phyloP scores from a whole-genome alignment of 371 early-diverging fungal species.

The Mortierella sp. region DNA sequence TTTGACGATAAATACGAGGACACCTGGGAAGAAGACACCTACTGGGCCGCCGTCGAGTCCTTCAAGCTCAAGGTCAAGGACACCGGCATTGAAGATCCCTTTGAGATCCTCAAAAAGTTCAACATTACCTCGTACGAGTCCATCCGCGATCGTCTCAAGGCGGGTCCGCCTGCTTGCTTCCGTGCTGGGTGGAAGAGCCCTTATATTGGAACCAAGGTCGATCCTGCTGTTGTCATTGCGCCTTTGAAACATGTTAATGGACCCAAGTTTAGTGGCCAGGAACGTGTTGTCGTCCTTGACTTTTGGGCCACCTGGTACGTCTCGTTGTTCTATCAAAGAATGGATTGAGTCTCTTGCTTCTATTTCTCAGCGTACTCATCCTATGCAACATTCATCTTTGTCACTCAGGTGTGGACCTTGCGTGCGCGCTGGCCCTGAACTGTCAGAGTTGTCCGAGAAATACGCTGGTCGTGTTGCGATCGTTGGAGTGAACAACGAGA shows the following conservation, averaged over 20 bases:
- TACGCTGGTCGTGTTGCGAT: constrained; percentile 39
- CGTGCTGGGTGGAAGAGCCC: constrained; percentile 41
- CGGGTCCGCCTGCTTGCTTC: constrained; percentile 43
- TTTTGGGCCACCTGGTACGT: constrained; percentile 57
- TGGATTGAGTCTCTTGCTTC: too few relatives aligned
- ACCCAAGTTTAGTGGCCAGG: constrained; percentile 15
- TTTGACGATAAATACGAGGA: constrained; percentile 43
- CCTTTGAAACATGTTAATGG: constrained; percentile 38
- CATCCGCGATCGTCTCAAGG: constrained; percentile 42
- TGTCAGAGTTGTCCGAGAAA: constrained; percentile 46
- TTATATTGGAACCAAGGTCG: constrained; percentile 24
- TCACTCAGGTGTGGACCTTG: constrained; percentile 44
- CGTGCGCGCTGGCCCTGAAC: constrained; percentile 34
- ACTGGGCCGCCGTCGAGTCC: constrained; percentile 40
- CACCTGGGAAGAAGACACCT: constrained; percentile 48
- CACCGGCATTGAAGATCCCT: constrained; percentile 42
- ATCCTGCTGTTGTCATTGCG: constrained; percentile 14
- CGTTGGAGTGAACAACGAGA: constrained; percentile 48
- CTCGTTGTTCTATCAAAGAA: too few relatives aligned
- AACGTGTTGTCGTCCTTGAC: constrained; percentile 50
- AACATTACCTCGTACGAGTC: constrained; percentile 23
- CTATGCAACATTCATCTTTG: neutral
- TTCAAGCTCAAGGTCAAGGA: constrained; percentile 41
- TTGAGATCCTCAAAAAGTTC: constrained; percentile 26
- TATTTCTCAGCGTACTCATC: neutral